phyloP scores from a whole-genome alignment of 2,329 filamentous ascomycete species.

The Aspergillus tamarii region DNA sequence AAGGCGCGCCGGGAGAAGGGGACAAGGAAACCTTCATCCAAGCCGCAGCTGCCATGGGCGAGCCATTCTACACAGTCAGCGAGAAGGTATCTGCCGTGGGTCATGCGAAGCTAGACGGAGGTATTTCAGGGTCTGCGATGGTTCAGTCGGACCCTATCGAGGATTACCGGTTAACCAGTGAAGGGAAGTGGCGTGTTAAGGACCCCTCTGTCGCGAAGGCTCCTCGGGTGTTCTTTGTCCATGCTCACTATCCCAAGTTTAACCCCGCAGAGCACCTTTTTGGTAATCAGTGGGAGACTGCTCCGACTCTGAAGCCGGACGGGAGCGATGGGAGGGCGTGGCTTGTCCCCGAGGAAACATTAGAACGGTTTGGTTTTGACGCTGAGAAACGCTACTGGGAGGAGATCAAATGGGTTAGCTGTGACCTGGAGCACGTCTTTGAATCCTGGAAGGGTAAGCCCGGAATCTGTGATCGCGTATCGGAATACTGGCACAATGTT shows the following conservation, averaged over 20 bases:
- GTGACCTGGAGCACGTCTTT: conserved; percentile 38
- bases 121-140: conserved; percentile 40
- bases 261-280: conserved; percentile 45
- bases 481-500: conserved; percentile 39
- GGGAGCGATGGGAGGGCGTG: conserved; percentile 42
- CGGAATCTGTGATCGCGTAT: conserved; percentile 33
- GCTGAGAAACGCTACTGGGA: conserved; percentile 44
- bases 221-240: conserved; percentile 43
- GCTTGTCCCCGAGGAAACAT: conserved; percentile 37
- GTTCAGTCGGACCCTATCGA: conserved; percentile 43
- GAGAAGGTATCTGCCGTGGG: conserved; percentile 40
- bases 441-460: conserved; percentile 37
- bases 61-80: conserved; percentile 41
- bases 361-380: conserved; percentile 44
- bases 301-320: conserved; percentile 40
- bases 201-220: conserved; percentile 34
- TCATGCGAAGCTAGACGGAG: conserved; percentile 29
- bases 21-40: conserved; percentile 45
- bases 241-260: conserved; percentile 48
- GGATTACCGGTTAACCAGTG: conserved; percentile 37
- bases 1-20: conserved; percentile 43
- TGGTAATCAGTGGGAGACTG: conserved; percentile 41
- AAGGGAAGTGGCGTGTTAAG: conserved; percentile 37
- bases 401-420: conserved; percentile 45
- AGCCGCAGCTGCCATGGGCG: conserved; percentile 37